A percentile compares a stretch with the other conserved stretches of the same genome.
These are phyloP conservation scores for Piper longum DNA, from an alignment of 164 flowering plant species.

Conservation along the genomic window DNA sequence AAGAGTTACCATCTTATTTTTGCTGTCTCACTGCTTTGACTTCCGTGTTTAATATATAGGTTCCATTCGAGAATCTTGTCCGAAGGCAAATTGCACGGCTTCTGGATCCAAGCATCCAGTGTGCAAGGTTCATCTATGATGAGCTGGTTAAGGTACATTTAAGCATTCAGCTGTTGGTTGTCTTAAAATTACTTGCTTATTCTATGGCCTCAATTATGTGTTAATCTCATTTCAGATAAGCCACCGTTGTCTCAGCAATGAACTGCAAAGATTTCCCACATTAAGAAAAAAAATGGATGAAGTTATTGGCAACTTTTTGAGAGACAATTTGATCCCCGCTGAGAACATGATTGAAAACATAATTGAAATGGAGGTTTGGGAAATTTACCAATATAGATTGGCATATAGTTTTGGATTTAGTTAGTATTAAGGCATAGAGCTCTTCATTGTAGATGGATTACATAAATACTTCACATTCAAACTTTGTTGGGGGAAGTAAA, in stretches of 20 bases:
- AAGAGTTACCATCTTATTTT: neutral
- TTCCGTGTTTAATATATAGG: conserved; percentile 21
- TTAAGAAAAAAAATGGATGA: conserved; percentile 89
- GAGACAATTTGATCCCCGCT: conserved; percentile 76
- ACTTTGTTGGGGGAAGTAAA: conserved; percentile 92
- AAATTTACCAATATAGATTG: neutral
- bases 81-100: conserved; percentile 83
- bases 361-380: conserved; percentile 91
- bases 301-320: conserved; percentile 66
- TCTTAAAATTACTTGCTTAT: neutral
- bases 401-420: neutral
- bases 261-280: conserved; percentile 74
- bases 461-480: conserved; percentile 93
- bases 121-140: conserved; percentile 86
- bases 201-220: neutral
- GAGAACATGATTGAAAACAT: conserved; percentile 89
- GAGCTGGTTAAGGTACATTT: conserved; percentile 61
- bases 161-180: neutral
- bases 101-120: conserved; percentile 90
- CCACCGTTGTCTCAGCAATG: conserved; percentile 63
- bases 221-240: conserved; percentile 50
- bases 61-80: conserved; percentile 88
- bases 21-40: neutral
- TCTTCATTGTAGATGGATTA: conserved; percentile 65
- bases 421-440: neutral